Conservation (phyloP, 2,329 filamentous ascomycete genomes). For the Scolecobasidium constrictum region DNA sequence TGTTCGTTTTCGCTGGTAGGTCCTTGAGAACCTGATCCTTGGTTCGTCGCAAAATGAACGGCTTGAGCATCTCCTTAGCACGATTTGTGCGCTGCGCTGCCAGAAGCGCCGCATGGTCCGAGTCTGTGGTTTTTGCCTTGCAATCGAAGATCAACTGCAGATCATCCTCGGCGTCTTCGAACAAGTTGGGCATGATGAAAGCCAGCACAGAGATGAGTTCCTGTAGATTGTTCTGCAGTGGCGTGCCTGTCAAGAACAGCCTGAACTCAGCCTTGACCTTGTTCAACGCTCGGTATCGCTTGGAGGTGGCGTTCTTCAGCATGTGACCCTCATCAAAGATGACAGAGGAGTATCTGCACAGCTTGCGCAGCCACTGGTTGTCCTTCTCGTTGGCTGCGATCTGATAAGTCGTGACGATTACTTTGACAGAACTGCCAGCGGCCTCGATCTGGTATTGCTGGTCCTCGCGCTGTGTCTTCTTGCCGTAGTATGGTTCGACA, state of each 20-base stretch:
- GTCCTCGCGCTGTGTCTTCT: slow-evolving; percentile 53
- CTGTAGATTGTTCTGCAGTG: slow-evolving; percentile 86
- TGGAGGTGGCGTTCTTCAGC: slow-evolving; percentile 78
- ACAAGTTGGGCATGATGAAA: slow-evolving; percentile 87
- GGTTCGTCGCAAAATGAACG: slow-evolving; percentile 87
- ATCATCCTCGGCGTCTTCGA: slow-evolving; percentile 64
- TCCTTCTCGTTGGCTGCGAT: slow-evolving; percentile 50
- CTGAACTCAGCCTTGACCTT: slow-evolving; percentile 72
- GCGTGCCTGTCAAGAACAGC: slow-evolving; percentile 80
- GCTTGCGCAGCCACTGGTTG: slow-evolving; percentile 48
- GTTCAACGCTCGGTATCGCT: slow-evolving; percentile 69
- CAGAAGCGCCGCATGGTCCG: slow-evolving; percentile 65
- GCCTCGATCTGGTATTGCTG: slow-evolving; percentile 58
- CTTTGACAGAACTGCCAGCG: slow-evolving; percentile 53
- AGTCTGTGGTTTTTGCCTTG: slow-evolving; percentile 67
- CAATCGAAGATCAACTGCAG: slow-evolving; percentile 85
- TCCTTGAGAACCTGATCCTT: slow-evolving; percentile 83
- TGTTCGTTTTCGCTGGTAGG: slow-evolving; percentile 67
- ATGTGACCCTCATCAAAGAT: slow-evolving; percentile 94
- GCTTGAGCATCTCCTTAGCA: slow-evolving; percentile 84
- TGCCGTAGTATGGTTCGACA: slow-evolving; percentile 64
- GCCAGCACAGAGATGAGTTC: slow-evolving; percentile 83
- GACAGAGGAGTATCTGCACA: slow-evolving; percentile 32
- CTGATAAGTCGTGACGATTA: slow-evolving; percentile 63
- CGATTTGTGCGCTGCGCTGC: slow-evolving; percentile 78